These are phyloP conservation scores for Trichoderma semiorbis DNA, from an alignment of 2,329 filamentous ascomycete genomes.

Conservation along the genomic window DNA sequence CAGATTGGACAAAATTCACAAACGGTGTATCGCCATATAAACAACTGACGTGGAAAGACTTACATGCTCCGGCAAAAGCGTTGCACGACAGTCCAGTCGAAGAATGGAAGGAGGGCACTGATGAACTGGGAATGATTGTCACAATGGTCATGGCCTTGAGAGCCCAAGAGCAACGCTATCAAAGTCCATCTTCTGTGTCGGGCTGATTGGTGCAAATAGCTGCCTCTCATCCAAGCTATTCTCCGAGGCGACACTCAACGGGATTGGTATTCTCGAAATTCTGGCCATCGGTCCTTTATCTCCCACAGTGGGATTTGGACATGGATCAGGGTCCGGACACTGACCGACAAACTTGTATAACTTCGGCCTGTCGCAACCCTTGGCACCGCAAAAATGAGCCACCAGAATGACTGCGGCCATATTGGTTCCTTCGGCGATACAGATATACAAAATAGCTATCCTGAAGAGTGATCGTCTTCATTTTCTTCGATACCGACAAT, in stretches of 20 bases:
- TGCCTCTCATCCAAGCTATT: neutral
- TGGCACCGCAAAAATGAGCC: neutral
- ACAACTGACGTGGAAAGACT: neutral
- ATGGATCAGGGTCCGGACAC: no score
- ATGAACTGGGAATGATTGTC: conserved; percentile 13
- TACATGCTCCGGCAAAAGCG: neutral
- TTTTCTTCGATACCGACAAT: neutral
- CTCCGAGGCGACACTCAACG: neutral
- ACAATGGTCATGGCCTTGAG: conserved; percentile 5
- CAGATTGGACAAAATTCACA: neutral
- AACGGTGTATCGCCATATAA: neutral
- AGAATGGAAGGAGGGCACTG: conserved; percentile 1
- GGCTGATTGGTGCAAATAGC: neutral
- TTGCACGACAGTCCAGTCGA: neutral
- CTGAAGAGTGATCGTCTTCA: neutral
- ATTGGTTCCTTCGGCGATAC: neutral
- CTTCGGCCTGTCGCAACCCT: neutral
- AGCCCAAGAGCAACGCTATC: neutral
- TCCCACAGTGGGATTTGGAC: neutral
- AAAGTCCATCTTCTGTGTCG: neutral
- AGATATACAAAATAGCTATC: neutral
- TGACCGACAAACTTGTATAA: neutral
- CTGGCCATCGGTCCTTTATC: neutral
- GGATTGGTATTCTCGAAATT: neutral
- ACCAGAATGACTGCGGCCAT: neutral